These are phyloP conservation scores for Blastocystis hominis DNA, from an alignment of 352 stramenopile genomes.

Conservation along the genomic window DNA sequence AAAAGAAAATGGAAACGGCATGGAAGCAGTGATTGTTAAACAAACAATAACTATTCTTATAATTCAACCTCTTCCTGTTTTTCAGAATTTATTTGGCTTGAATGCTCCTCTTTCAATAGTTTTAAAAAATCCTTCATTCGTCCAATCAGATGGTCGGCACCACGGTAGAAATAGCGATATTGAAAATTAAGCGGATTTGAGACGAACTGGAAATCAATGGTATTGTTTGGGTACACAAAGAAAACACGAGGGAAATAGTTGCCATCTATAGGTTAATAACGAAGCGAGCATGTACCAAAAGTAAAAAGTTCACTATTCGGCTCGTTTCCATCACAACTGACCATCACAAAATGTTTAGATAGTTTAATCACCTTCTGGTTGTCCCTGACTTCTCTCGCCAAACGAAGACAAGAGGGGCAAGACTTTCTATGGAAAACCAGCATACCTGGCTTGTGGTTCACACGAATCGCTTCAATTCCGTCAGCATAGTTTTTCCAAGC, in stretches of 20 bases:
- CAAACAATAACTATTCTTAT: not conserved
- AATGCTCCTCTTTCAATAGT: not conserved
- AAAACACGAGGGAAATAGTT: not conserved
- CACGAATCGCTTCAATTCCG: not conserved
- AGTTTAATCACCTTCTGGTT: not conserved
- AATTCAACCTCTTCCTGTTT: slow-evolving; percentile 12
- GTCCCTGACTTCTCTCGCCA: not conserved
- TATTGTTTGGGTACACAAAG: slow-evolving; percentile 26
- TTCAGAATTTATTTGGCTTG: not conserved
- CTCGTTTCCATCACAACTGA: slow-evolving; percentile 31
- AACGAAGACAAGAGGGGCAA: not conserved
- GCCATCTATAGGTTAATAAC: not conserved
- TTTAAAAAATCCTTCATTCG: not conserved
- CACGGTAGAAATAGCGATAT: slow-evolving; percentile 42
- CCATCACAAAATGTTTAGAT: slow-evolving; percentile 16
- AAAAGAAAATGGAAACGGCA: not conserved
- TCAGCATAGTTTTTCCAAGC: slow-evolving; percentile 2
- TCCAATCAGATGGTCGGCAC: not conserved
- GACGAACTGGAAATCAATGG: not conserved
- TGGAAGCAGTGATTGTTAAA: not conserved
- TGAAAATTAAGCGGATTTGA: slow-evolving; percentile 17
- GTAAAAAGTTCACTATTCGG: not conserved
- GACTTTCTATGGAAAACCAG: slow-evolving; percentile 16
- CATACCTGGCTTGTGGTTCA: not conserved
- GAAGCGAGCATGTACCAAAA: not conserved